Evolutionary conservation across 495 filamentous ascomycete species (phyloP).

Genomic region (Chaetomium cochliodes): DNA sequence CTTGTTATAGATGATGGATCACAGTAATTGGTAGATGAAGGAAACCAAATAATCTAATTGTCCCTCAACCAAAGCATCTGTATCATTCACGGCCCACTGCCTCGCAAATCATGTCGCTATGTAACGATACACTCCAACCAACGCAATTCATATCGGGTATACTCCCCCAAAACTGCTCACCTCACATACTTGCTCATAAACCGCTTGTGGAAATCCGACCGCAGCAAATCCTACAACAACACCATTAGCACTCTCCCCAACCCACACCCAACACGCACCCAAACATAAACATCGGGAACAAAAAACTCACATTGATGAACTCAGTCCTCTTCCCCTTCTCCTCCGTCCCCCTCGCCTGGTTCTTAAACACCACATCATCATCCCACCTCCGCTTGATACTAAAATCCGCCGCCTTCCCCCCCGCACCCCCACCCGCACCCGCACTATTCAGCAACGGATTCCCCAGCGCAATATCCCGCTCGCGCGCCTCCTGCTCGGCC

Average conservation of each 20-base stretch:
- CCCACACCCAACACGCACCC: too few species aligned
- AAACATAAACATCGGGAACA: slow-evolving; percentile 1
- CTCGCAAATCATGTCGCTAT: not conserved
- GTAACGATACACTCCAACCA: not conserved
- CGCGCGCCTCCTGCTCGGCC: slow-evolving; percentile 75
- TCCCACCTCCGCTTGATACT: slow-evolving; percentile 87
- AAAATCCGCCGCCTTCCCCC: slow-evolving; percentile 52
- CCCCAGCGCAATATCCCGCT: slow-evolving; percentile 84
- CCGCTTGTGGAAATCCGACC: slow-evolving; percentile 94
- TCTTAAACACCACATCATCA: slow-evolving; percentile 99
- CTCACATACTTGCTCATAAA: slow-evolving; percentile 79
- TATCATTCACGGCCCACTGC: not conserved
- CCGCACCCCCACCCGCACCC: too few species aligned
- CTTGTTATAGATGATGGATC: not conserved
- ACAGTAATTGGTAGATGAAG: not conserved
- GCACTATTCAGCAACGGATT: slow-evolving; percentile 80
- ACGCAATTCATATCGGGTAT: not conserved
- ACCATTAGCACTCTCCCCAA: slow-evolving; percentile 20
- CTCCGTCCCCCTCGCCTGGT: slow-evolving; percentile 93
- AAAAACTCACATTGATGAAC: slow-evolving; percentile 80
- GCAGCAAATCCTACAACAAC: slow-evolving; percentile 70
- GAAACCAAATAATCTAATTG: not conserved
- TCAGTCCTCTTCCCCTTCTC: slow-evolving; percentile 86
- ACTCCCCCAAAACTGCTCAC: slow-evolving; percentile 28
- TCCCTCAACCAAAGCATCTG: not conserved